Evolutionary conservation across 768 basidiomycete species (phyloP).

Genomic region (Suillus sp.): DNA sequence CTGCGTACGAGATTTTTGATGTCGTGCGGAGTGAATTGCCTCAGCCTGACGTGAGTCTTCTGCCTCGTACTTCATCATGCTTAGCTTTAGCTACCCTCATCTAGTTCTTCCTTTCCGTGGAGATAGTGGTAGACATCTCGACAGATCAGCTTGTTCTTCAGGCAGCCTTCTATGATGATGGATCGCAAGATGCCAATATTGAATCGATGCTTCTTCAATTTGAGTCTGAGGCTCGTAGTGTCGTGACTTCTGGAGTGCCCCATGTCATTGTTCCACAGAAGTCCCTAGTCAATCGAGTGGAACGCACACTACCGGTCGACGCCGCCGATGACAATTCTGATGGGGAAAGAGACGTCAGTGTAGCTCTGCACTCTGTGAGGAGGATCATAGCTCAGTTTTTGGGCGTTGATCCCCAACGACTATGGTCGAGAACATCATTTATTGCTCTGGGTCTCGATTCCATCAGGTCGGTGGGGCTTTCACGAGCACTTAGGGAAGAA

Average conservation of each 20-base stretch:
- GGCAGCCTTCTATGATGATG: slow-evolving; percentile 27
- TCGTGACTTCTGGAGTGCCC: slow-evolving; percentile 17
- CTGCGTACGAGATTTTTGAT: slow-evolving; percentile 24
- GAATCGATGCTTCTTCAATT: slow-evolving; percentile 26
- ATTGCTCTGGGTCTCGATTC: slow-evolving; percentile 51
- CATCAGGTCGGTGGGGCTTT: slow-evolving; percentile 47
- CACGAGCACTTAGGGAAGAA: slow-evolving; percentile 35
- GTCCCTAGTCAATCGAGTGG: neutral
- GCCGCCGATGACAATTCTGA: neutral
- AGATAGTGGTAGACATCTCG: slow-evolving; percentile 27
- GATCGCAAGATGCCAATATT: slow-evolving; percentile 20
- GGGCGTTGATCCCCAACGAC: slow-evolving; percentile 16
- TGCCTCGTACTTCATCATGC: neutral
- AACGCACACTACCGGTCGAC: neutral
- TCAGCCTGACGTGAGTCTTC: slow-evolving; percentile 33
- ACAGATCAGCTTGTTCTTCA: slow-evolving; percentile 22
- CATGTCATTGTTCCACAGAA: neutral
- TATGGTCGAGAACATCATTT: slow-evolving; percentile 35
- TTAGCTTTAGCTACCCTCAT: slow-evolving; percentile 6
- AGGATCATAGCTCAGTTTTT: slow-evolving; percentile 25
- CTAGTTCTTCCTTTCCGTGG: slow-evolving; percentile 28
- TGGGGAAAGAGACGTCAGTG: neutral
- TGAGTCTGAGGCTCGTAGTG: slow-evolving; percentile 26
- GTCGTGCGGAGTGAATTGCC: slow-evolving; percentile 32
- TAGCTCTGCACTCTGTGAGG: slow-evolving; percentile 15